Conservation (phyloP, 208 protist species). For the Kentomonas sorsogonicus region DNA sequence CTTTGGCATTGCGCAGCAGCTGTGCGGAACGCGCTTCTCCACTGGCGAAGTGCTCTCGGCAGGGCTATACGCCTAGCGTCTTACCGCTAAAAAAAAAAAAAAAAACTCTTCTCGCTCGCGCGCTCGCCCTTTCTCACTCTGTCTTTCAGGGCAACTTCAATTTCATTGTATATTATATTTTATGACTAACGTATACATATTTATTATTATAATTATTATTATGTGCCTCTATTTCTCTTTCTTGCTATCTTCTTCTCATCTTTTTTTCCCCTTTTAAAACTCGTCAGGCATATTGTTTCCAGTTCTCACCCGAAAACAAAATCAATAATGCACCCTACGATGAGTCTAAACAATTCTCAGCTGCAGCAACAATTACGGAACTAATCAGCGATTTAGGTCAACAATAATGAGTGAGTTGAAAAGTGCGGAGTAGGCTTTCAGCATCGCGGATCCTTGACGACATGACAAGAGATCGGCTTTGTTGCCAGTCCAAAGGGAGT, state of each 20-base stretch:
- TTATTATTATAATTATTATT: not conserved
- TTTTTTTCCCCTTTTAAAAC: not conserved
- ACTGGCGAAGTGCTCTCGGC: slow-evolving; percentile 67
- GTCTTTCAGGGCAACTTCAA: not conserved
- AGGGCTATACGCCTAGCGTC: slow-evolving; percentile 51
- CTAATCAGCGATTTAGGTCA: too few relatives aligned
- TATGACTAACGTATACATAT: not conserved
- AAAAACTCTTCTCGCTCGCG: slow-evolving; percentile 1
- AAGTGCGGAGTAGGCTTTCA: too few relatives aligned
- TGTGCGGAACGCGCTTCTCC: slow-evolving; percentile 70
- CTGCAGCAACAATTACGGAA: too few relatives aligned
- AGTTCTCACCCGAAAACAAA: too few relatives aligned
- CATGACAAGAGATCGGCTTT: too few relatives aligned
- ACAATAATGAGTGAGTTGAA: too few relatives aligned
- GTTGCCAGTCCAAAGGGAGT: too few relatives aligned
- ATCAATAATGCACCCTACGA: too few relatives aligned
- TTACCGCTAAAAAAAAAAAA: slow-evolving; percentile 3
- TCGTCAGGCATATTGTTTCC: not conserved
- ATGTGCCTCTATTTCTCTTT: not conserved
- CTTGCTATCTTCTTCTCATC: not conserved
- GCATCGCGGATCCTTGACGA: too few relatives aligned
- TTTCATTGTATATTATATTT: not conserved
- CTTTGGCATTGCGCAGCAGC: slow-evolving; percentile 54
- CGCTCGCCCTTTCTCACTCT: not conserved
- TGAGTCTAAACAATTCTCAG: too few relatives aligned